phyloP scores from a whole-genome alignment of 2,329 filamentous ascomycete genomes.

The Aspergillus tubingensis region DNA sequence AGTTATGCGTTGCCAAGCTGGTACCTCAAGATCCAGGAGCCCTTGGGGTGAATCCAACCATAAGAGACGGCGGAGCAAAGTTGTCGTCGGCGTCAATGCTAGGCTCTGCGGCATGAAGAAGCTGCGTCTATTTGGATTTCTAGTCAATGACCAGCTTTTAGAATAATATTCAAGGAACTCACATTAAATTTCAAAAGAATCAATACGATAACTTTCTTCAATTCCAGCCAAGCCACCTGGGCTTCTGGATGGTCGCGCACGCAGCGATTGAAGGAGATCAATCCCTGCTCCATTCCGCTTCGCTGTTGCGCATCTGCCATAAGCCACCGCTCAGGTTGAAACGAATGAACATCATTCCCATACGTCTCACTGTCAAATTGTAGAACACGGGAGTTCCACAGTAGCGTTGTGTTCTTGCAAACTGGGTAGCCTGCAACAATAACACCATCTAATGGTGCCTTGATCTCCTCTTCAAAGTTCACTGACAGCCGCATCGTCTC shows the following conservation, averaged over 20 bases:
- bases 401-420: conserved; percentile 8
- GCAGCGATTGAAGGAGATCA: conserved; percentile 11
- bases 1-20: too few species aligned
- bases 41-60: conserved; percentile 10
- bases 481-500: conserved; percentile 17
- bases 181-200: conserved; percentile 20
- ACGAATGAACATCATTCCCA: conserved; percentile 9
- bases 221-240: conserved; percentile 14
- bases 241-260: neutral
- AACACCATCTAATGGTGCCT: neutral
- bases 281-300: conserved; percentile 11
- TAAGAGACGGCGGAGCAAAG: neutral
- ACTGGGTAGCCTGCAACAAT: conserved; percentile 1
- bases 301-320: neutral
- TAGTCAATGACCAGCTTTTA: neutral
- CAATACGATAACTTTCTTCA: conserved; percentile 20
- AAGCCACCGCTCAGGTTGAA: conserved; percentile 23
- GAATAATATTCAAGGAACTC: too few species aligned
- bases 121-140: conserved; percentile 1
- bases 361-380: conserved; percentile 8
- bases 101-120: neutral
- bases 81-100: neutral
- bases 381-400: conserved; percentile 11
- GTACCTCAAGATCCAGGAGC: neutral
- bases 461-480: neutral